Evolutionary conservation across 2,329 filamentous ascomycete species (phyloP).

Genomic region (Sordariomycetes sp.): DNA sequence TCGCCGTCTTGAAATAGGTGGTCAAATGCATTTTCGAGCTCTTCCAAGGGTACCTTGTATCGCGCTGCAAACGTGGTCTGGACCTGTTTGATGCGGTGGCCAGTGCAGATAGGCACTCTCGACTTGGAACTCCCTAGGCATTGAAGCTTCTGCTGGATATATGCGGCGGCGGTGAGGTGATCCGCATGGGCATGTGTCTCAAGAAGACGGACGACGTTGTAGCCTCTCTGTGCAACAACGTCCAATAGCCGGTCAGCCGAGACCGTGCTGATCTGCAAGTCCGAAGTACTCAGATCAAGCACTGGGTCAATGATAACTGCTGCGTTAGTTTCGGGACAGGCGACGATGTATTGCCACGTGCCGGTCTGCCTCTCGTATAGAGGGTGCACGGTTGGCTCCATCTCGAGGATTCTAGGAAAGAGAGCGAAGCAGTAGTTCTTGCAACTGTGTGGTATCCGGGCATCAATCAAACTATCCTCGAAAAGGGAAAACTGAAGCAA

Average conservation of each 20-base stretch:
- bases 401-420: too few species aligned
- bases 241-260: conserved; percentile 43
- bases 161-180: conserved; percentile 49
- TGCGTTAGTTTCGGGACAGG: conserved; percentile 34
- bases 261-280: conserved; percentile 31
- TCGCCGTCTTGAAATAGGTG: conserved; percentile 44
- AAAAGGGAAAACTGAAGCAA: too few species aligned
- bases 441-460: too few species aligned
- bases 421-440: too few species aligned
- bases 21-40: conserved; percentile 41
- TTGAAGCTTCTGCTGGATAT: conserved; percentile 38
- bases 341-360: conserved; percentile 54
- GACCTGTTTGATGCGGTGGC: conserved; percentile 40
- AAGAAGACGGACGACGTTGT: conserved; percentile 42
- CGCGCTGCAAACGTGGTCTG: conserved; percentile 37
- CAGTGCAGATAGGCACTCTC: conserved; percentile 44
- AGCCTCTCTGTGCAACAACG: conserved; percentile 30
- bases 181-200: conserved; percentile 57
- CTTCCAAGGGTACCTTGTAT: conserved; percentile 34
- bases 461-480: too few species aligned
- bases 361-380: conserved; percentile 31
- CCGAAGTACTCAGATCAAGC: conserved; percentile 41
- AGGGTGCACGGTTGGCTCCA: conserved; percentile 26
- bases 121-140: too few species aligned
- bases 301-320: conserved; percentile 56